These are phyloP conservation scores for Pyracantha coccinea DNA, from an alignment of 331 rosid species.

Conservation along the genomic window DNA sequence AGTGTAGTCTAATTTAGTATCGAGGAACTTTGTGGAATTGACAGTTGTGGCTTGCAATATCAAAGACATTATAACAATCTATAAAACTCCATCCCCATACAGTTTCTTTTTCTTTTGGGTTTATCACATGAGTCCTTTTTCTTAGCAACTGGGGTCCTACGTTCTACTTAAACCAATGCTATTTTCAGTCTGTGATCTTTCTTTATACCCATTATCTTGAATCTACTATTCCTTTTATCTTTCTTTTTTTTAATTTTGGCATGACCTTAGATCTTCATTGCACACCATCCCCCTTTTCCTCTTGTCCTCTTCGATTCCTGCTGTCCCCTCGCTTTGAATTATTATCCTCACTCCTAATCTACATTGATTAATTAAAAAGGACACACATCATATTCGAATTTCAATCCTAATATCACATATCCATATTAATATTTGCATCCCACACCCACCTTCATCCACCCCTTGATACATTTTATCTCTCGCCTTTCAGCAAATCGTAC, in stretches of 20 bases:
- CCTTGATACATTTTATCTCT: not conserved
- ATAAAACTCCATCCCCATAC: not conserved
- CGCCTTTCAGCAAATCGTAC: not conserved
- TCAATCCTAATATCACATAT: not conserved
- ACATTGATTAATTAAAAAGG: not conserved
- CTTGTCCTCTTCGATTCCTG: not conserved
- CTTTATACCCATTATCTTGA: not conserved
- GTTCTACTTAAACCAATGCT: not conserved
- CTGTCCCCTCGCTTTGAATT: not conserved
- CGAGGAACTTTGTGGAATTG: not conserved
- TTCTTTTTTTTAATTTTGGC: not conserved
- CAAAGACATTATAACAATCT: not conserved
- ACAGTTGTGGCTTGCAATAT: not conserved
- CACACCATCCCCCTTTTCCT: not conserved
- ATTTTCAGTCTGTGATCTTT: not conserved
- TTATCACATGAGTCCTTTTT: not conserved
- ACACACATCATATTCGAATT: not conserved
- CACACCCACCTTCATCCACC: not conserved
- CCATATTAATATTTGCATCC: not conserved
- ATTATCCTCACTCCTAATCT: not conserved
- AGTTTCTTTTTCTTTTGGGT: not conserved
- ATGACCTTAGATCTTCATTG: not conserved
- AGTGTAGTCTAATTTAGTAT: not conserved
- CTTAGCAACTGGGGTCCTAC: not conserved
- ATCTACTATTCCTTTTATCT: not conserved